These are phyloP conservation scores for Mycena floridula DNA, from an alignment of 768 basidiomycete species.

Conservation along the genomic window DNA sequence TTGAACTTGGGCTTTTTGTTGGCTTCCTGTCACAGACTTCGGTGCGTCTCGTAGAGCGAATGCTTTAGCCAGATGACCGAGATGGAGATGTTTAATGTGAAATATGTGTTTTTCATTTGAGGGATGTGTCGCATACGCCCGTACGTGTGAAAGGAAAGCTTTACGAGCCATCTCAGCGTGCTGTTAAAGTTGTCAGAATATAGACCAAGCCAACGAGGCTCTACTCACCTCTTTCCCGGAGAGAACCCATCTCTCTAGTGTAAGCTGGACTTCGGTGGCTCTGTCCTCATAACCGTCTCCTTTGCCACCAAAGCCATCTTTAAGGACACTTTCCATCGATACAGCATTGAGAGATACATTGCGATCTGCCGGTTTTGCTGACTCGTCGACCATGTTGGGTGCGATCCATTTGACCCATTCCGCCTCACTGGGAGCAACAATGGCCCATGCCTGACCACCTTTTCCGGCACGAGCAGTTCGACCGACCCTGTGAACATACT, in stretches of 20 bases:
- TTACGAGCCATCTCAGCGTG: slow-evolving; percentile 71
- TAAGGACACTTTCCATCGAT: slow-evolving; percentile 64
- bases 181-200: slow-evolving; percentile 32
- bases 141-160: slow-evolving; percentile 88
- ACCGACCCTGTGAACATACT: slow-evolving; percentile 96
- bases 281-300: slow-evolving; percentile 77
- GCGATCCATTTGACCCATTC: slow-evolving; percentile 92
- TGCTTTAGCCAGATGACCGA: slow-evolving; percentile 91
- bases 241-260: slow-evolving; percentile 93
- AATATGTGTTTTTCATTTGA: slow-evolving; percentile 94
- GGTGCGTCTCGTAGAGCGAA: slow-evolving; percentile 90
- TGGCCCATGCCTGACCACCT: slow-evolving; percentile 93
- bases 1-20: slow-evolving; percentile 12
- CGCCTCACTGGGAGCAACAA: slow-evolving; percentile 80
- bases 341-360: slow-evolving; percentile 25
- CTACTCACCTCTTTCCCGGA: slow-evolving; percentile 57
- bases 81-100: slow-evolving; percentile 89
- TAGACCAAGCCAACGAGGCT: slow-evolving; percentile 4
- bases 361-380: slow-evolving; percentile 20
- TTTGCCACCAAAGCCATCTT: slow-evolving; percentile 81
- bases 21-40: slow-evolving; percentile 32
- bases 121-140: slow-evolving; percentile 97
- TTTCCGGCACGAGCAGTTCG: slow-evolving; percentile 95
- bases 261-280: slow-evolving; percentile 92
- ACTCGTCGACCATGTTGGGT: slow-evolving; percentile 63